Base-by-base conservation (phyloP, 148 eudicot genomes). In the Rhododendron simsii region DNA sequence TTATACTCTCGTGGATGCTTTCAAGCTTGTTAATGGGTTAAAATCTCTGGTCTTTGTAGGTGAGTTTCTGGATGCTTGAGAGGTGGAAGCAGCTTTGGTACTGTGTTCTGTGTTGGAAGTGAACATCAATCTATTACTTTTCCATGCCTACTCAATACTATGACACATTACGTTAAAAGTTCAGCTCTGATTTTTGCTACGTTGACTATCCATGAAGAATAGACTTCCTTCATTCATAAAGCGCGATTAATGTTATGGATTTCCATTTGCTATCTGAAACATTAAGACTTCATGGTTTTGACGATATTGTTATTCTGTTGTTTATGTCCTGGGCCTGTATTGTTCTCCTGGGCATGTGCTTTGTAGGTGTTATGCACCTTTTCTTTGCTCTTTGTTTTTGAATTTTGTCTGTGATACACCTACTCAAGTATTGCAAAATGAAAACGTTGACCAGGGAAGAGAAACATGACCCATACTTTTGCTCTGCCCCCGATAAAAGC, bases 61-160 rank as follows among this genome's bases (percentile, higher is more conserved):
- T 80, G 82, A 80, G 39, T 50, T 78, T 50, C 39, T 80, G 82
- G 50, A 80, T 50, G 39, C 63, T 80, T n/a, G 55, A 69, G n/a
- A 44, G 81, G n/a, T 21, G 79, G 44, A 77, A 47, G 39, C 81
- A 47, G 47, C 9, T 47, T 78, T 35, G 44, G 35, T 28, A 21
- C 53, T 7, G 16, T 78, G 35, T 78, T 47, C 48, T 44, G 57
- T 26, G 18, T 78, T 12, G 37, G 57, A 47, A 26, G 5, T 47
- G 57, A n/a, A 47, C 55, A 9, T 78, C 81, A 45, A 47, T 47
- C 20, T n/a, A 26, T 47, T n/a, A 26, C n/a, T n/a, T n/a, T n/a
- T n/a, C n/a, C n/a, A n/a, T n/a, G n/a, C n/a, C n/a, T n/a, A n/a
- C n/a, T n/a, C n/a, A n/a, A n/a, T n/a, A n/a, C n/a, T n/a, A n/a